A percentile compares a stretch with the other conserved stretches of the same genome.
Conservation (phyloP, 23 red algal species). For the Gracilaria gracilis region DNA sequence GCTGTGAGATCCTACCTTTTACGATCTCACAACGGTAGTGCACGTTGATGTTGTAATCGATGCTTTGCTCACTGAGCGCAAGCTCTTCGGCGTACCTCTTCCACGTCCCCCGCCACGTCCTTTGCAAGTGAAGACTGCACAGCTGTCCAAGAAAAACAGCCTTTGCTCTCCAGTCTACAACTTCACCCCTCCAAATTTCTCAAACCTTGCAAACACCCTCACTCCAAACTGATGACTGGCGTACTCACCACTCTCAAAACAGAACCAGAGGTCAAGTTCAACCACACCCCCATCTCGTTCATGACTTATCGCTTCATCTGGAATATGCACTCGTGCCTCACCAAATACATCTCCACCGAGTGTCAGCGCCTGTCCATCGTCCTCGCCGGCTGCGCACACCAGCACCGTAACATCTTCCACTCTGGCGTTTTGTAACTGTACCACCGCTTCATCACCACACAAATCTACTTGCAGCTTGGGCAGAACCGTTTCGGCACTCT, state of each 20-base stretch:
- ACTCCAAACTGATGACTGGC: slow-evolving; percentile 22
- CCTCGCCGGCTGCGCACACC: slow-evolving; percentile 29
- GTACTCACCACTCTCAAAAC: background rate
- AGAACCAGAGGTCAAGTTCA: slow-evolving; percentile 8
- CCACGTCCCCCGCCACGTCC: slow-evolving; percentile 78
- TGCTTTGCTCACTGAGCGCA: slow-evolving; percentile 60
- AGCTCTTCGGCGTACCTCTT: slow-evolving; percentile 79
- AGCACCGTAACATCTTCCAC: slow-evolving; percentile 23
- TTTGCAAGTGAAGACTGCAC: slow-evolving; percentile 50
- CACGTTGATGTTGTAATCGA: slow-evolving; percentile 84
- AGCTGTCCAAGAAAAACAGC: slow-evolving; percentile 32
- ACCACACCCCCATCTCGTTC: background rate
- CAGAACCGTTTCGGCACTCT: background rate
- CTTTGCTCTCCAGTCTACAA: background rate
- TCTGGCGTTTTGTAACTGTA: background rate
- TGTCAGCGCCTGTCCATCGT: slow-evolving; percentile 37
- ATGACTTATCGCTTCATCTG: background rate
- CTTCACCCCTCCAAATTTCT: background rate
- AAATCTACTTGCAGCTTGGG: slow-evolving; percentile 23
- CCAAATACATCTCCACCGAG: slow-evolving; percentile 5
- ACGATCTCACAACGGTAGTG: too few relatives aligned
- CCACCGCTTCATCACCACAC: background rate
- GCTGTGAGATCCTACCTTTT: too few relatives aligned
- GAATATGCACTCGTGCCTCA: background rate
- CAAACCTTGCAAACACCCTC: slow-evolving; percentile 34